These are phyloP conservation scores for Salix koriyanagi DNA, from an alignment of 345 rosid species.

Conservation along the genomic window DNA sequence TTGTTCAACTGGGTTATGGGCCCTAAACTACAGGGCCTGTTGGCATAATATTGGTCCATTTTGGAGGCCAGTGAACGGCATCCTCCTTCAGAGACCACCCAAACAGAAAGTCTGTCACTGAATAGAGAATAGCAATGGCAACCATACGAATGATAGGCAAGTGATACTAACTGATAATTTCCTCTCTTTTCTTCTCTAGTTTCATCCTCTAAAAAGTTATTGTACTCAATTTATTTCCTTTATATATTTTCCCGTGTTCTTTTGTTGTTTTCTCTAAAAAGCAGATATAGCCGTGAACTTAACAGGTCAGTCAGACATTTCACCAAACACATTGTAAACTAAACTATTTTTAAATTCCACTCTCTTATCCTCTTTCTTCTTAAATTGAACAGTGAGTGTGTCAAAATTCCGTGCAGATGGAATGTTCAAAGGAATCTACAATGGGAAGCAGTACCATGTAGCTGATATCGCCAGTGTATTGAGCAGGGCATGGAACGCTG, in stretches of 20 bases:
- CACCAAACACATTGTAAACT: conserved; percentile 33
- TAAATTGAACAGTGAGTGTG: neutral
- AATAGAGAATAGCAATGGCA: conserved; percentile 43
- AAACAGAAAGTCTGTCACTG: neutral
- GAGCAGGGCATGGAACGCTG: conserved; percentile 87
- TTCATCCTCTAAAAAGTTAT: neutral
- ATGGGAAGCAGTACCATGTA: conserved; percentile 75
- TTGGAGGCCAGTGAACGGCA: neutral
- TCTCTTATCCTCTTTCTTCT: neutral
- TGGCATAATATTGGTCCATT: neutral
- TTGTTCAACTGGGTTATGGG: neutral
- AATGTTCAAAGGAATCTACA: conserved; percentile 89
- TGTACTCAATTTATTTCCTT: neutral
- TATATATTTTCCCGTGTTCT: neutral
- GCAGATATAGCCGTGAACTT: conserved; percentile 93
- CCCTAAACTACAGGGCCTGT: neutral
- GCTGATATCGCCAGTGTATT: conserved; percentile 69
- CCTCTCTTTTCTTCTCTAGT: neutral
- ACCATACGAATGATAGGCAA: conserved; percentile 76
- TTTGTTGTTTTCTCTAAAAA: neutral
- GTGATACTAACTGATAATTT: conserved; percentile 21
- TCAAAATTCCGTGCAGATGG: conserved; percentile 52
- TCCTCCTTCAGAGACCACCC: neutral
- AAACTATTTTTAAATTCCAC: neutral
- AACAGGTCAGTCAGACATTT: conserved; percentile 76